phyloP scores from a whole-genome alignment of 1,139 yeast species.

The Scheffersomyces lignicola region DNA sequence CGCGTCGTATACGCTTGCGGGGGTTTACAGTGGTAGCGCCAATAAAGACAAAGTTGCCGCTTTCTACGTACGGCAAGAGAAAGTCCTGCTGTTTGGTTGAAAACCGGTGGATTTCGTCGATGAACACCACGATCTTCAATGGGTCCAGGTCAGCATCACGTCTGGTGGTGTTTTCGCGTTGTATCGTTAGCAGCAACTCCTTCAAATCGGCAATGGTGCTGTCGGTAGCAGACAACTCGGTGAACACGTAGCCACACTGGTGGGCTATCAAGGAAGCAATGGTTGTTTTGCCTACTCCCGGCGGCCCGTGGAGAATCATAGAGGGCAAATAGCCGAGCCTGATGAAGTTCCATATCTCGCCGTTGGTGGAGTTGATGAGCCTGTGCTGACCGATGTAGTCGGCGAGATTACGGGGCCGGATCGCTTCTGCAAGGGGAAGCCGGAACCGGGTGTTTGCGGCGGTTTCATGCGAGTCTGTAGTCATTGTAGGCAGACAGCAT shows the following conservation, averaged over 20 bases:
- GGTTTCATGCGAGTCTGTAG: no score
- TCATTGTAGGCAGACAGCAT: no score
- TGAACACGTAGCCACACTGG: slow-evolving; percentile 34
- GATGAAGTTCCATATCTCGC: slow-evolving; percentile 32
- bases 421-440: slow-evolving; percentile 11
- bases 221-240: slow-evolving; percentile 44
- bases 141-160: slow-evolving; percentile 10
- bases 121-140: slow-evolving; percentile 36
- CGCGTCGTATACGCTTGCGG: slow-evolving; percentile 31
- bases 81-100: slow-evolving; percentile 43
- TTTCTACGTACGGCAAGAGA: slow-evolving; percentile 40
- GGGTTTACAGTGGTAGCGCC: slow-evolving; percentile 48
- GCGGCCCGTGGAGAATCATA: slow-evolving; percentile 46
- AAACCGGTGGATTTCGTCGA: slow-evolving; percentile 47
- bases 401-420: slow-evolving; percentile 24
- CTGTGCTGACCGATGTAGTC: slow-evolving; percentile 43
- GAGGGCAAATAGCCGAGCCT: slow-evolving; percentile 43
- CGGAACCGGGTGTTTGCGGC: no score
- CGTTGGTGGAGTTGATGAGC: slow-evolving; percentile 26
- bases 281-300: slow-evolving; percentile 50
- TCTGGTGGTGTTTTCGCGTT: slow-evolving; percentile 24
- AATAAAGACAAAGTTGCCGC: slow-evolving; percentile 40
- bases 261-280: slow-evolving; percentile 39
- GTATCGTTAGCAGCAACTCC: slow-evolving; percentile 24
- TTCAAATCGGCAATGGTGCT: slow-evolving; percentile 31